Conservation (phyloP, 345 rosid genomes). For the Salix koriyanagi region DNA sequence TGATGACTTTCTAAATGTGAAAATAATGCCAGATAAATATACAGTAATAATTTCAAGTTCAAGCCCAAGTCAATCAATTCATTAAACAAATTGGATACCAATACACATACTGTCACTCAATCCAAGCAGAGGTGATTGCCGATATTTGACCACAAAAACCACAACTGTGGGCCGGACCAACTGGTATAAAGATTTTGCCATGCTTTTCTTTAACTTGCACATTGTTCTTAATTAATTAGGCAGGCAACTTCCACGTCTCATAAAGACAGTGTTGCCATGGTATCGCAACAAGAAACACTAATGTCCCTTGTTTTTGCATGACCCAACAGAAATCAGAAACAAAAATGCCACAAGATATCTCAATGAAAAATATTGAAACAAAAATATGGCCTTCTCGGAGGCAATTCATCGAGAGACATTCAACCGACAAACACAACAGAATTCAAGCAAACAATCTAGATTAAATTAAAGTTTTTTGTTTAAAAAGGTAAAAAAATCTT, state of each 20-base stretch:
- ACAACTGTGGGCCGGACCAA: neutral
- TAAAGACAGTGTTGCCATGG: neutral
- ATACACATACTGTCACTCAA: too few relatives aligned
- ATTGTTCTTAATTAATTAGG: neutral
- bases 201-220: neutral
- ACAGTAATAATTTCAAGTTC: too few relatives aligned
- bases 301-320: neutral
- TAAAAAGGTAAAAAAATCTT: neutral
- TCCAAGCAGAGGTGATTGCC: neutral
- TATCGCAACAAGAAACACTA: neutral
- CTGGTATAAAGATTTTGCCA: neutral
- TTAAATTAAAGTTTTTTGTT: neutral
- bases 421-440: neutral
- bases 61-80: too few relatives aligned
- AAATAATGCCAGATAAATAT: too few relatives aligned
- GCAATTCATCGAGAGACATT: neutral
- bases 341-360: neutral
- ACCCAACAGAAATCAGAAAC: neutral
- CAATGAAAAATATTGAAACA: neutral
- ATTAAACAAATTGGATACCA: too few relatives aligned
- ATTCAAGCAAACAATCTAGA: neutral
- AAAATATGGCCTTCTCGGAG: neutral
- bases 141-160: too few relatives aligned
- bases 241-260: neutral
- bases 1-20: too few relatives aligned